phyloP scores from a whole-genome alignment of 805 yeast species.

The Myxozyma vanderwaltii region DNA sequence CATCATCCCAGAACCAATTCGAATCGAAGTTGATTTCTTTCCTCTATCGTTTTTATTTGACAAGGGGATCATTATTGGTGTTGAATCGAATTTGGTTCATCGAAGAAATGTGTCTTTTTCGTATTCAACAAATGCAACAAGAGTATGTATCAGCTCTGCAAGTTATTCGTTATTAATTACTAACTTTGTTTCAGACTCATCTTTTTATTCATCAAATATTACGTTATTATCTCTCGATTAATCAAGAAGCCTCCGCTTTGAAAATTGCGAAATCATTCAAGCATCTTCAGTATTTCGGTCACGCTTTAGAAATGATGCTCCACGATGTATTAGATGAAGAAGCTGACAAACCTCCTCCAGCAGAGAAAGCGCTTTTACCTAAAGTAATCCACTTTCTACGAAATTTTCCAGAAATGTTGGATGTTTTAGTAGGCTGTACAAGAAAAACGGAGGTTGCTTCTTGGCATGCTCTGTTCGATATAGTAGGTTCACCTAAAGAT shows the following conservation, averaged over 20 bases:
- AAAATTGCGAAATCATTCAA: slow-evolving; percentile 27
- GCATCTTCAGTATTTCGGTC: slow-evolving; percentile 46
- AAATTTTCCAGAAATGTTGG: slow-evolving; percentile 44
- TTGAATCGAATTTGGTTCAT: slow-evolving; percentile 50
- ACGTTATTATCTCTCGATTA: slow-evolving; percentile 21
- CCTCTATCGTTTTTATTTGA: slow-evolving; percentile 52
- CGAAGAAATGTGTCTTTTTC: slow-evolving; percentile 42
- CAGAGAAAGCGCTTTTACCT: slow-evolving; percentile 27
- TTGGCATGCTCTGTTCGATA: slow-evolving; percentile 50
- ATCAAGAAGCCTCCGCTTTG: slow-evolving; percentile 29
- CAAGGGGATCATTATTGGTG: slow-evolving; percentile 53
- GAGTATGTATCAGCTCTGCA: slow-evolving; percentile 4
- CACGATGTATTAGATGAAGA: slow-evolving; percentile 43
- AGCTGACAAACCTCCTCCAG: slow-evolving; percentile 31
- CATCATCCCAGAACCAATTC: slow-evolving; percentile 30
- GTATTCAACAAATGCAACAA: slow-evolving; percentile 35
- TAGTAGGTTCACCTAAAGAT: slow-evolving; percentile 43
- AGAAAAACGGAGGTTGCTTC: slow-evolving; percentile 59
- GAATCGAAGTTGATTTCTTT: slow-evolving; percentile 49
- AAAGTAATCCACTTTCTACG: slow-evolving; percentile 39
- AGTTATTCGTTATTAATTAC: neutral
- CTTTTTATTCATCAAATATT: slow-evolving; percentile 31
- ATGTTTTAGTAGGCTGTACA: slow-evolving; percentile 52
- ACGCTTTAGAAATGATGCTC: slow-evolving; percentile 47
- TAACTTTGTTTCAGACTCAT: slow-evolving; percentile 22